Conservation (phyloP, 768 basidiomycete species). For the Cystobasidium onofrii region DNA sequence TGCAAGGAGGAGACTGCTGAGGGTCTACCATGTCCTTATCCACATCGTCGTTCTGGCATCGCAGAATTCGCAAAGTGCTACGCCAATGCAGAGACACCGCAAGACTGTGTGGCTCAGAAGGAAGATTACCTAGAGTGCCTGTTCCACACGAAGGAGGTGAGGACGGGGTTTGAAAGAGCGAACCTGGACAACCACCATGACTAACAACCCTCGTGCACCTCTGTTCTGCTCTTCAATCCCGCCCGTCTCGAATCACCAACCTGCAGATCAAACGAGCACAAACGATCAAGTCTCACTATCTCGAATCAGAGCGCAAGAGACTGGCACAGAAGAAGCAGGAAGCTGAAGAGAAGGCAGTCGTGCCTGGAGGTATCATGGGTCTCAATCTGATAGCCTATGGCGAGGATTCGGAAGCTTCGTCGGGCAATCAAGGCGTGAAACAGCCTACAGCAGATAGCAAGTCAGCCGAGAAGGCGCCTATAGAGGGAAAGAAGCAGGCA, state of each 20-base stretch:
- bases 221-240: not conserved
- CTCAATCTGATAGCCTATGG: constrained; percentile 12
- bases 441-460: not conserved
- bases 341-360: constrained; percentile 44
- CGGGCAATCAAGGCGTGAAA: not conserved
- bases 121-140: constrained; percentile 89
- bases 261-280: constrained; percentile 48
- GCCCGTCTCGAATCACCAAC: no score
- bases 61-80: constrained; percentile 59
- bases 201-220: not conserved
- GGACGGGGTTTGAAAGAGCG: constrained; percentile 37
- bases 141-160: constrained; percentile 78
- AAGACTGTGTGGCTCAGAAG: constrained; percentile 60
- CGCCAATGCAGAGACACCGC: constrained; percentile 64
- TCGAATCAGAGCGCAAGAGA: constrained; percentile 55
- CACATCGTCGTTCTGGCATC: not conserved
- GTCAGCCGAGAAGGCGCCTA: not conserved
- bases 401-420: not conserved
- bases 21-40: no score
- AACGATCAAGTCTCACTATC: constrained; percentile 48
- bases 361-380: constrained; percentile 19
- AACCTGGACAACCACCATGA: not conserved
- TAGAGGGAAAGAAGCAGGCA: not conserved
- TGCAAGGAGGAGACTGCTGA: not conserved
- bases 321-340: constrained; percentile 63